A percentile compares a stretch with the other conserved stretches of the same genome.
These are phyloP conservation scores for Metschnikowia gruessii DNA, from an alignment of 805 yeast genomes.

Conservation along the genomic window DNA sequence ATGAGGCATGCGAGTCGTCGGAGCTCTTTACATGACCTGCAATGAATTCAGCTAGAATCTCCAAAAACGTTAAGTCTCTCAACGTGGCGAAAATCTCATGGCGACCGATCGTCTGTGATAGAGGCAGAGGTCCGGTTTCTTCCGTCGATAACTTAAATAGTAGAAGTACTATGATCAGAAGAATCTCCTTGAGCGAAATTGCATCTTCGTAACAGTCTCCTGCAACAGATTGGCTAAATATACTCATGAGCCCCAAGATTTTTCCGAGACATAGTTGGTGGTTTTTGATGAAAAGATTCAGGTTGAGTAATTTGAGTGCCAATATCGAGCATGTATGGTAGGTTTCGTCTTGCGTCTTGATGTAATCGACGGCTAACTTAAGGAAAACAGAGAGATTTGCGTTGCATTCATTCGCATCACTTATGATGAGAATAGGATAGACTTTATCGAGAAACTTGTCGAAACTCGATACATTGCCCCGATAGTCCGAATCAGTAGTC, in stretches of 20 bases:
- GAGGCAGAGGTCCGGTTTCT: conserved; percentile 16
- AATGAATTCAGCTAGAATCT: conserved; percentile 34
- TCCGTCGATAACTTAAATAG: conserved; percentile 34
- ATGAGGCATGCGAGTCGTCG: conserved; percentile 24
- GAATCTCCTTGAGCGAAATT: conserved; percentile 31
- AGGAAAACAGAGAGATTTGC: conserved; percentile 34
- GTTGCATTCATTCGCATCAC: conserved; percentile 41
- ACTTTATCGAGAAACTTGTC: conserved; percentile 14
- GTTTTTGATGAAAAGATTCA: conserved; percentile 40
- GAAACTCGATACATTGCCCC: not conserved
- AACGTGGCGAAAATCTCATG: conserved; percentile 36
- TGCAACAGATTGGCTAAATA: conserved; percentile 23
- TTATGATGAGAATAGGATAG: conserved; percentile 28
- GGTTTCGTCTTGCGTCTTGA: conserved; percentile 19
- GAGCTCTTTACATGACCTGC: conserved; percentile 25
- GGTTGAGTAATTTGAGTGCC: conserved; percentile 35
- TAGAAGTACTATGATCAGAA: conserved; percentile 34
- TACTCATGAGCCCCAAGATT: conserved; percentile 31
- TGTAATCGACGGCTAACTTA: conserved; percentile 33
- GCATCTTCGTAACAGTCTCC: conserved; percentile 13
- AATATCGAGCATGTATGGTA: conserved; percentile 34
- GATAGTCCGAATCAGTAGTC: not conserved
- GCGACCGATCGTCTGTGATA: conserved; percentile 18
- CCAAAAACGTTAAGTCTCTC: conserved; percentile 56
- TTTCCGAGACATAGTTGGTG: conserved; percentile 37